A percentile compares a stretch with the other conserved stretches of the same genome.
These are phyloP conservation scores for Cucurbita pepo DNA, from an alignment of 306 rosid species.

Conservation along the genomic window DNA sequence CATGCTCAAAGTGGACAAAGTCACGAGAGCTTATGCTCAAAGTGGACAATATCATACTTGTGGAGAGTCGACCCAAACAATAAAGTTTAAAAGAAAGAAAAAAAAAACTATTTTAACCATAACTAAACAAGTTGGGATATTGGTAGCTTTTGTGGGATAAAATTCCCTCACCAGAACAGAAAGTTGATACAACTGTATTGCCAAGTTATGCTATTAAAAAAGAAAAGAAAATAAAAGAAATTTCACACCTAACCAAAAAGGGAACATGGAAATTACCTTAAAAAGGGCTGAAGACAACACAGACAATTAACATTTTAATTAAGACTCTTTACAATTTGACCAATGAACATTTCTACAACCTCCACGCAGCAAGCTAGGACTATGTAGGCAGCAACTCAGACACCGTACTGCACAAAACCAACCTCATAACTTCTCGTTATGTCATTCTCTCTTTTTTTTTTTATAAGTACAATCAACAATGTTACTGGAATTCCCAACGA, in stretches of 20 bases:
- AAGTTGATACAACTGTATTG: neutral
- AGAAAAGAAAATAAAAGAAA: neutral
- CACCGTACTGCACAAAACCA: neutral
- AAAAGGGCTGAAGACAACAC: neutral
- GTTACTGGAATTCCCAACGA: conserved; percentile 28
- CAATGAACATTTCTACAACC: conserved; percentile 16
- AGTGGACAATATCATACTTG: too few species aligned
- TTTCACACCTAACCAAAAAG: neutral
- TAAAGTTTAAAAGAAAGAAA: too few species aligned
- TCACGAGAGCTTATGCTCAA: too few species aligned
- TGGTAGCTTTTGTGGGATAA: neutral
- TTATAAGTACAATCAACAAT: conserved; percentile 25
- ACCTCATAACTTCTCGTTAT: conserved; percentile 1
- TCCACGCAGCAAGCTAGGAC: conserved; percentile 5
- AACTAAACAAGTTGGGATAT: neutral
- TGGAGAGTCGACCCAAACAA: too few species aligned
- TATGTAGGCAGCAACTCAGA: neutral
- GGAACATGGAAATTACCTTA: neutral
- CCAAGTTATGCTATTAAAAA: neutral
- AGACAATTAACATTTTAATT: conserved; percentile 5
- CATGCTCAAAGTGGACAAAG: too few species aligned
- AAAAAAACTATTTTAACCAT: too few species aligned
- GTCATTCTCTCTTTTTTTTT: conserved; percentile 3
- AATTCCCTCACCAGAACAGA: neutral
- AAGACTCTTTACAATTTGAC: conserved; percentile 7